These are phyloP conservation scores for Entomortierella parvispora DNA, from an alignment of 192 early-diverging fungal genomes.

Conservation along the genomic window DNA sequence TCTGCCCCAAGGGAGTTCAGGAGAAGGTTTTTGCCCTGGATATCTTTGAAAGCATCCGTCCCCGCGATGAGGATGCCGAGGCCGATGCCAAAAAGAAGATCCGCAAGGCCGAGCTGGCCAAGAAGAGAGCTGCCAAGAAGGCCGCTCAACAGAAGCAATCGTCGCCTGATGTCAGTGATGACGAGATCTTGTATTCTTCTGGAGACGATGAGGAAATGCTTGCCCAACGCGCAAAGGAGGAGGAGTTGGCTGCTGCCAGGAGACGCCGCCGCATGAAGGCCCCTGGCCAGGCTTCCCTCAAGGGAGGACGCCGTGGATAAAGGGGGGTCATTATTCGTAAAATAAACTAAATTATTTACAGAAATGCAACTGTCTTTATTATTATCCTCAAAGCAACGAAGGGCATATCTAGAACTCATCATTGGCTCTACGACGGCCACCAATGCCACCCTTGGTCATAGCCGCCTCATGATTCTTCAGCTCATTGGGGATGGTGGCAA, in stretches of 20 bases:
- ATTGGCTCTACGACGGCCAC: constrained; percentile 63
- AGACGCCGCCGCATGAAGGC: constrained; percentile 52
- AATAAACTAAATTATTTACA: neutral
- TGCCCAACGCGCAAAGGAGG: neutral
- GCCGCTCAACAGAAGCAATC: constrained; percentile 36
- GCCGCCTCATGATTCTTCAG: constrained; percentile 87
- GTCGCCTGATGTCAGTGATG: constrained; percentile 34
- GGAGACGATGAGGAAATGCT: constrained; percentile 15
- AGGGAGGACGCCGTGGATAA: constrained; percentile 47
- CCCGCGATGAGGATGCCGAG: constrained; percentile 34
- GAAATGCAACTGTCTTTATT: neutral
- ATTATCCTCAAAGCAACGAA: neutral
- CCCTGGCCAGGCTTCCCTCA: constrained; percentile 48
- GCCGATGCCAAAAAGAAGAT: constrained; percentile 28
- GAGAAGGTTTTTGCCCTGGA: constrained; percentile 23
- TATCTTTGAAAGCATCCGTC: constrained; percentile 44
- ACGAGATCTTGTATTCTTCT: constrained; percentile 12
- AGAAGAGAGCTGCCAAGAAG: constrained; percentile 41
- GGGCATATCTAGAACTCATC: constrained; percentile 52
- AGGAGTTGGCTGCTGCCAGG: constrained; percentile 49
- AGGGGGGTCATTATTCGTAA: neutral
- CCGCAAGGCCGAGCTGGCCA: constrained; percentile 39
- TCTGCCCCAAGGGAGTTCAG: constrained; percentile 18
- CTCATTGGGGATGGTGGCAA: constrained; percentile 86
- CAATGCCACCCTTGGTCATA: constrained; percentile 76